Conservation (phyloP, 371 early-diverging fungal species). For the Rozella allomycis region DNA sequence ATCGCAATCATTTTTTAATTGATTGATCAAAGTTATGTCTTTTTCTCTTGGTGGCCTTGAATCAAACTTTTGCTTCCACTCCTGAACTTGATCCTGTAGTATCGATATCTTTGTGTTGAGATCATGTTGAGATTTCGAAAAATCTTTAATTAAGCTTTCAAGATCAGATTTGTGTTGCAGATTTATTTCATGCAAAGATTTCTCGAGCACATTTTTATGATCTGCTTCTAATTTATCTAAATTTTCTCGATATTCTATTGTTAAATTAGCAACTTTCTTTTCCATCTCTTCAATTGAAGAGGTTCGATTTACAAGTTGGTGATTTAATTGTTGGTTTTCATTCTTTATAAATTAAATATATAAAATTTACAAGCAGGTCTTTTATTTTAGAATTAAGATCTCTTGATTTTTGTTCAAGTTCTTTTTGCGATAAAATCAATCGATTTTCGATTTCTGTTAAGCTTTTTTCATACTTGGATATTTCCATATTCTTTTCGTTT, state of each 20-base stretch:
- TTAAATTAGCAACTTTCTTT: too few relatives aligned
- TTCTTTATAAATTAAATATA: too few relatives aligned
- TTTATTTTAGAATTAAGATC: not conserved
- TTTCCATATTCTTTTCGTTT: too few relatives aligned
- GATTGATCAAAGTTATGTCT: too few relatives aligned
- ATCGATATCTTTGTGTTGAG: constrained; percentile 16
- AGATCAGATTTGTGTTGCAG: constrained; percentile 14
- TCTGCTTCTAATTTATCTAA: constrained; percentile 1
- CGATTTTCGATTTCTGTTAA: too few relatives aligned
- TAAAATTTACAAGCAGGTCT: too few relatives aligned
- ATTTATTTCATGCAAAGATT: constrained; percentile 6
- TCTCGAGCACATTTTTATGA: constrained; percentile 1
- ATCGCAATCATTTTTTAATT: too few relatives aligned
- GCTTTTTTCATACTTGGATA: too few relatives aligned
- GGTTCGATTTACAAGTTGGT: too few relatives aligned
- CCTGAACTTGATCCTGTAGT: constrained; percentile 13
- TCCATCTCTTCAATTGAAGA: constrained; percentile 5
- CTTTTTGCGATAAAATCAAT: constrained; percentile 1
- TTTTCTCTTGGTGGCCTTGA: too few relatives aligned
- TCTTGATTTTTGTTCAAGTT: not conserved
- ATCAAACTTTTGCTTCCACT: constrained; percentile 7
- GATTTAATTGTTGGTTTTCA: too few relatives aligned
- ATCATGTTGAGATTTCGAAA: constrained; percentile 17
- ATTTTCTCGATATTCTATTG: constrained; percentile 2
- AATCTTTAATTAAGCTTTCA: constrained; percentile 16